Evolutionary conservation across 2,329 filamentous ascomycete genomes (phyloP).

Genomic region (Aspergillus sojae): DNA sequence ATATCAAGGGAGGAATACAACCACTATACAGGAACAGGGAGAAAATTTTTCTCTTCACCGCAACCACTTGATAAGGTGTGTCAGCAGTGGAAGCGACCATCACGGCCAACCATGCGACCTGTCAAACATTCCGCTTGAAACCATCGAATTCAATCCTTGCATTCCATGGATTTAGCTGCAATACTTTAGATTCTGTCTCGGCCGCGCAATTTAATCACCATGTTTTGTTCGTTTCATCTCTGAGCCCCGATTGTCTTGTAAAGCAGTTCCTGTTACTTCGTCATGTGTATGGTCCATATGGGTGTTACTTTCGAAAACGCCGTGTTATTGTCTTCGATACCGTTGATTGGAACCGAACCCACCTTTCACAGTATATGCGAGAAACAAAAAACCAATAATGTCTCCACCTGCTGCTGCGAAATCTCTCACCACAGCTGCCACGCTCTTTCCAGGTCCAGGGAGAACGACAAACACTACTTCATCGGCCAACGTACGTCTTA

Average conservation of each 20-base stretch:
- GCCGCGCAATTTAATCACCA: neutral
- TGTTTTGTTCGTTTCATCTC: neutral
- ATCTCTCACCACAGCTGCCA: slow-evolving; percentile 35
- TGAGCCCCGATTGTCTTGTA: neutral
- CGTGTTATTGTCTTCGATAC: neutral
- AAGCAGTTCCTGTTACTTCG: neutral
- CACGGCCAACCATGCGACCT: neutral
- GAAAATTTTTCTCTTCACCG: neutral
- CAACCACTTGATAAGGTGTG: neutral
- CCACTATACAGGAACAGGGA: neutral
- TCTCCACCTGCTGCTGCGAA: slow-evolving; percentile 24
- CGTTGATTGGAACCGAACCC: neutral
- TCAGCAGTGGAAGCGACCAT: neutral
- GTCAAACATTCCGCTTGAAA: slow-evolving; percentile 2
- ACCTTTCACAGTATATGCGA: neutral
- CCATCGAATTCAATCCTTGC: slow-evolving; percentile 2
- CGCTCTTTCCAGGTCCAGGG: slow-evolving; percentile 38
- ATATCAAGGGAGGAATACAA: neutral
- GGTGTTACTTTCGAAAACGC: neutral
- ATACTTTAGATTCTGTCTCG: neutral
- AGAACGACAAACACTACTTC: slow-evolving; percentile 34
- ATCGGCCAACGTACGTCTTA: slow-evolving; percentile 39
- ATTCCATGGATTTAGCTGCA: neutral
- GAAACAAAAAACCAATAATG: slow-evolving; percentile 11
- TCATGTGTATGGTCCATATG: slow-evolving; percentile 5